A percentile compares a stretch with the other conserved stretches of the same genome.
Conservation (phyloP, 2,329 filamentous ascomycete genomes). For the Xylariales sp. region DNA sequence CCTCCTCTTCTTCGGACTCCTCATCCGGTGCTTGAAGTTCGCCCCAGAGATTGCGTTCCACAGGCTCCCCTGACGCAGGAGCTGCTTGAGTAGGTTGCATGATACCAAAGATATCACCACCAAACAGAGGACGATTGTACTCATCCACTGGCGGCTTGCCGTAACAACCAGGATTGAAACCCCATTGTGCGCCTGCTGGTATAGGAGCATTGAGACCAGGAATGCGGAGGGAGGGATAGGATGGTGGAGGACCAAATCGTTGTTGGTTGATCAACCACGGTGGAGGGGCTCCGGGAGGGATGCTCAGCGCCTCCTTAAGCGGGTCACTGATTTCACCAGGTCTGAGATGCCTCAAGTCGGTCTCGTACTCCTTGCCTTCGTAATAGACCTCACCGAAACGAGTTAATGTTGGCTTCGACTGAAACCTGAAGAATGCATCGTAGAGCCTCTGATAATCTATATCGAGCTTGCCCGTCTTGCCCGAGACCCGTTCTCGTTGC, state of each 20-base stretch:
- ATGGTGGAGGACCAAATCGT: constrained; percentile 85
- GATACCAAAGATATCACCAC: constrained; percentile 91
- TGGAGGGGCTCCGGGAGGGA: constrained; percentile 86
- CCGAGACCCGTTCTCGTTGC: constrained; percentile 86
- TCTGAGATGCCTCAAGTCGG: constrained; percentile 83
- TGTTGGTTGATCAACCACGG: constrained; percentile 98
- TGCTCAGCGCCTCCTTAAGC: constrained; percentile 87
- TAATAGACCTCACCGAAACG: constrained; percentile 99
- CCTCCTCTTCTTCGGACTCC: constrained; percentile 62
- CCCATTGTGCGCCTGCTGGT: constrained; percentile 85
- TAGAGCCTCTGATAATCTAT: constrained; percentile 99
- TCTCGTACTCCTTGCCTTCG: constrained; percentile 97
- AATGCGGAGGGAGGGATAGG: constrained; percentile 92
- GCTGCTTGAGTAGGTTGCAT: constrained; percentile 38
- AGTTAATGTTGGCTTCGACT: constrained; percentile 91
- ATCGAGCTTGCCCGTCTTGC: constrained; percentile 94
- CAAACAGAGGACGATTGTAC: constrained; percentile 84
- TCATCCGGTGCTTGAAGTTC: constrained; percentile 68
- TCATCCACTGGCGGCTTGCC: constrained; percentile 95
- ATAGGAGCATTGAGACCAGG: constrained; percentile 91
- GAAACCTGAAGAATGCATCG: constrained; percentile 96
- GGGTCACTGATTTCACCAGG: constrained; percentile 87
- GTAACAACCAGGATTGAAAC: constrained; percentile 91
- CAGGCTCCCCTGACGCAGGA: constrained; percentile 59
- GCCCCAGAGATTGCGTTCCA: constrained; percentile 88